Evolutionary conservation across 208 protist genomes (phyloP), one percentile per base, ranked within the genome.

Genomic region (Trypanosoma boissoni): DNA sequence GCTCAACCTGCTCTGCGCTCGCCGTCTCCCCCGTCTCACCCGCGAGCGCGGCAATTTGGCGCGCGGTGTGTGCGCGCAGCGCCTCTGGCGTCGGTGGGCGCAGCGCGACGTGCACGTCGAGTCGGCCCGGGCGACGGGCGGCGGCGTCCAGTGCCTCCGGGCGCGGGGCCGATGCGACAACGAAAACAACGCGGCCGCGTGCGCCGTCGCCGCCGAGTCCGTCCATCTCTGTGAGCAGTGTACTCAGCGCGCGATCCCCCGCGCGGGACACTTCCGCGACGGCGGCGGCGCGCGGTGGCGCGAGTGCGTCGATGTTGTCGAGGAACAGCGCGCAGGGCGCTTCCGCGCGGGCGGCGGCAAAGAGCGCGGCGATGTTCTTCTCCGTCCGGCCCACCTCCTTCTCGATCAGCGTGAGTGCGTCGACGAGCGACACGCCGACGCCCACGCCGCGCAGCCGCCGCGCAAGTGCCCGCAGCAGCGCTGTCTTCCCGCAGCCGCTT

Each of bases 261-360:
- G 43, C 39, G 9, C 7, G n/a, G n/a, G 36, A 81, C 24, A 77
- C 80, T 62, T 86, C 75, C 21, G 44, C 43, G 20, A 56, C 76
- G 16, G 64, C 37, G 28, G 61, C 57, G 8, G 80, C 80, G 34
- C 93, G 86, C 18, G 83, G 82, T 12, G 80, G 80, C 3, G 94
- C 91, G 46, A 97, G 71, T 20, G 86, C 82, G 50, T 97, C 94
- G 43, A 97, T 70, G 65, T 97, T 94, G 73, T 97, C 91, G 44
- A 97, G 73, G 58, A 97, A 88, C 20, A 97, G 68, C 20, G 83
- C 88, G 23, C 82, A 81, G 2, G 91, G 91, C 10, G 88, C 69
- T 6, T 54, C 56, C 5, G 73, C 62, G 28, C 91, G 78, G 28
- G 94, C 94, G 18, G 68, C 52, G 20, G 65, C 60, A 55, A 97